A percentile compares a stretch with the other conserved stretches of the same genome.
Evolutionary conservation across 1,284 basidiomycete species (phyloP).

Genomic region (Apiotrichum gamsii): DNA sequence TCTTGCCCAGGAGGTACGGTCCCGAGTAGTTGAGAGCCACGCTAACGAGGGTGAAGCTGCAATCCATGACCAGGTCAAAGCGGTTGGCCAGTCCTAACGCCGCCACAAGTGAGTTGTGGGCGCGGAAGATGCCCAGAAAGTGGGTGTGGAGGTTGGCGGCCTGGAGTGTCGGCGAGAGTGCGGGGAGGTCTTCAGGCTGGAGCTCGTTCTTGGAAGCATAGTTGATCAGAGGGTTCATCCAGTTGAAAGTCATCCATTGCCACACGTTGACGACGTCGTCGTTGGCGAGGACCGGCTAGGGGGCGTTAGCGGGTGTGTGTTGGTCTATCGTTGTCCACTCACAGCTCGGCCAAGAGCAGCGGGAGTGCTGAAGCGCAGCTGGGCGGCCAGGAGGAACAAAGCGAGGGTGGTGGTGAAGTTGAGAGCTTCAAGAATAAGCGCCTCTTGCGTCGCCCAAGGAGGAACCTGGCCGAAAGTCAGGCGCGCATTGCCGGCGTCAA

Average conservation of each 20-base stretch:
- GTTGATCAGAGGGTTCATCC: slow-evolving; percentile 62
- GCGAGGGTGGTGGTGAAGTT: slow-evolving; percentile 22
- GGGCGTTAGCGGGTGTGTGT: not conserved
- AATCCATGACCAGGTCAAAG: slow-evolving; percentile 66
- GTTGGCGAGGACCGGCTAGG: not conserved
- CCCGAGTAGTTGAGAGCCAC: slow-evolving; percentile 61
- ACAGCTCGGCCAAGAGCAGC: slow-evolving; percentile 30
- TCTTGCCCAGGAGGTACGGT: slow-evolving; percentile 48
- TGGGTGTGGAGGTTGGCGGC: slow-evolving; percentile 37
- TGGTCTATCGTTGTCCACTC: slow-evolving; percentile 13
- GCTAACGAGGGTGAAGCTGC: slow-evolving; percentile 57
- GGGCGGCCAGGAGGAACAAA: slow-evolving; percentile 21
- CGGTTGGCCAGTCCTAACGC: slow-evolving; percentile 63
- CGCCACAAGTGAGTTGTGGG: slow-evolving; percentile 54
- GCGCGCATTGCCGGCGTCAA: slow-evolving; percentile 24
- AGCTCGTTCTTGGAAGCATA: slow-evolving; percentile 59
- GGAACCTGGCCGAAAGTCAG: slow-evolving; percentile 23
- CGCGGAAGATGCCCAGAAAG: not conserved
- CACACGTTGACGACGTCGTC: slow-evolving; percentile 70
- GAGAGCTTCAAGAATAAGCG: slow-evolving; percentile 24
- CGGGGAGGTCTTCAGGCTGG: slow-evolving; percentile 64
- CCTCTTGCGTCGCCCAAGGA: slow-evolving; percentile 25
- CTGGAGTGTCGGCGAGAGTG: slow-evolving; percentile 61
- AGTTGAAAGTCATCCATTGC: slow-evolving; percentile 71
- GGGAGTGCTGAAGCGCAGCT: slow-evolving; percentile 34